Conservation (phyloP, 768 basidiomycete species). For the Amanita fuliginea region DNA sequence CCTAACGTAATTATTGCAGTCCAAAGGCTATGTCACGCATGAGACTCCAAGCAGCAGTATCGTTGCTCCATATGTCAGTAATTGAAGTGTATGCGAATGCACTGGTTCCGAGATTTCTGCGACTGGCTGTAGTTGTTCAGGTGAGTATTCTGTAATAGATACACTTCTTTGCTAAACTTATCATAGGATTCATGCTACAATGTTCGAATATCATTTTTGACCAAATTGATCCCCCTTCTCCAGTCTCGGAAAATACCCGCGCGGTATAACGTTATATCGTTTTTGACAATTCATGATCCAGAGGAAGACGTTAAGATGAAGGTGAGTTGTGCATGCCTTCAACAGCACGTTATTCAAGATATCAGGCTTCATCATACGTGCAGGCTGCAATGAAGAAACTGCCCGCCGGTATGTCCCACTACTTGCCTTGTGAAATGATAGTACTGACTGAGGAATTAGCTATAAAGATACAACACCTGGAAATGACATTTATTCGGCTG, state of each 20-base stretch:
- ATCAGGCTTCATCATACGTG: conserved; percentile 49
- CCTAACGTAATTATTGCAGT: conserved; percentile 19
- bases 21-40: conserved; percentile 62
- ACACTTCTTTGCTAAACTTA: neutral
- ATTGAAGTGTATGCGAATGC: conserved; percentile 44
- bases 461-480: conserved; percentile 55
- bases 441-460: conserved; percentile 20
- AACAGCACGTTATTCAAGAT: conserved; percentile 7
- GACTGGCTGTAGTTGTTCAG: conserved; percentile 66
- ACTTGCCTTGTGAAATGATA: neutral
- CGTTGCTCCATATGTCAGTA: conserved; percentile 66
- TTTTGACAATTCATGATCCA: conserved; percentile 86
- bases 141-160: conserved; percentile 28
- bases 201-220: conserved; percentile 70
- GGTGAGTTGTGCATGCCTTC: conserved; percentile 27
- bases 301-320: conserved; percentile 66
- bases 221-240: conserved; percentile 60
- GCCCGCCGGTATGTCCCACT: conserved; percentile 25
- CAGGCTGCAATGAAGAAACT: conserved; percentile 33
- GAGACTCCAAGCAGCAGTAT: conserved; percentile 73
- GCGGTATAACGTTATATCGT: conserved; percentile 75
- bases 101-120: conserved; percentile 52
- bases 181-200: conserved; percentile 78
- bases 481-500: conserved; percentile 76
- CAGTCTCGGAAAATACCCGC: conserved; percentile 52